Evolutionary conservation across 2,329 filamentous ascomycete genomes (phyloP).

Genomic region (Stagonosporopsis rhizophila): DNA sequence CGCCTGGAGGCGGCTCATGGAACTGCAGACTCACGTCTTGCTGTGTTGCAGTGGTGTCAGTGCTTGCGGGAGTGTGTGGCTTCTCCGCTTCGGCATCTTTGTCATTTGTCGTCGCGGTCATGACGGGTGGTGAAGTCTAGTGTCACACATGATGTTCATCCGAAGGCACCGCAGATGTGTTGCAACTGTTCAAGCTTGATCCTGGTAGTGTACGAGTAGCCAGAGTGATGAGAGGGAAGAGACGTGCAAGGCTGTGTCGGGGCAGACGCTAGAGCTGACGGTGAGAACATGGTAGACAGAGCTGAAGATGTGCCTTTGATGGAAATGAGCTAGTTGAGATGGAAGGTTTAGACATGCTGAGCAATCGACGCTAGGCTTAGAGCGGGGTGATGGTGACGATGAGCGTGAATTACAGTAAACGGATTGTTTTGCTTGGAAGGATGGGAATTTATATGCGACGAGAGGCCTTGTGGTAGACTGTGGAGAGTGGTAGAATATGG

Average conservation of each 20-base stretch:
- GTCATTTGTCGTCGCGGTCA: not conserved
- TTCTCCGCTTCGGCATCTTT: not conserved
- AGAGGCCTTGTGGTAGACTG: too few species aligned
- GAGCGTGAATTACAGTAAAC: not conserved
- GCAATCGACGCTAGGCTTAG: slow-evolving; percentile 25
- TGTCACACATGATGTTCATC: not conserved
- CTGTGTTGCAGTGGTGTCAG: not conserved
- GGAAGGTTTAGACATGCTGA: slow-evolving; percentile 23
- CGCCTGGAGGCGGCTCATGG: not conserved
- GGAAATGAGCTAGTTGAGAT: not conserved
- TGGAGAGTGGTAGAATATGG: too few species aligned
- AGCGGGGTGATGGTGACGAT: slow-evolving; percentile 7
- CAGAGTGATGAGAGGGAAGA: not conserved
- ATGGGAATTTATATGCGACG: too few species aligned
- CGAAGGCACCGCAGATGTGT: not conserved
- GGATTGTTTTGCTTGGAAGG: too few species aligned
- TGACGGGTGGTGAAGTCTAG: not conserved
- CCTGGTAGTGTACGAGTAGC: not conserved
- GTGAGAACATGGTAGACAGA: not conserved
- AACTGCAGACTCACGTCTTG: not conserved
- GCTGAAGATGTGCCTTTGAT: not conserved
- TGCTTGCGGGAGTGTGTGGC: slow-evolving; percentile 1
- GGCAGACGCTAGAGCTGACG: not conserved
- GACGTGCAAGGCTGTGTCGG: not conserved
- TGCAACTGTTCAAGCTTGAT: not conserved